These are phyloP conservation scores for Phlebiopsis flavidoalba DNA, from an alignment of 768 basidiomycete species.

Conservation along the genomic window DNA sequence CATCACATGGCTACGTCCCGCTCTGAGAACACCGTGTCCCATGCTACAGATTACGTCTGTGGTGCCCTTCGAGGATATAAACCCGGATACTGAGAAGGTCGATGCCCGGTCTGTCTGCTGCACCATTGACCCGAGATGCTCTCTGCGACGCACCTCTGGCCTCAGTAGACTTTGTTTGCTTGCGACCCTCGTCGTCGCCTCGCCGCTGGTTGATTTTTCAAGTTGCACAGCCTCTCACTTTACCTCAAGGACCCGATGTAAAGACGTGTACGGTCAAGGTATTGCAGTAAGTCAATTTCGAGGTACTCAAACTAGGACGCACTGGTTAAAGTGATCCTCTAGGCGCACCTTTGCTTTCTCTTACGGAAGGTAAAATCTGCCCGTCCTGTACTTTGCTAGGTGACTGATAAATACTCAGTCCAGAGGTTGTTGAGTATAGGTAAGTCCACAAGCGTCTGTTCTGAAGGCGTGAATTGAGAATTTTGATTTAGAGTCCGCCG, in stretches of 20 bases:
- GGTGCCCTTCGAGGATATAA: neutral
- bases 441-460: conserved; percentile 16
- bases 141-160: neutral
- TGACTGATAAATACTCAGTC: conserved; percentile 28
- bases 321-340: neutral
- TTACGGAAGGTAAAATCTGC: conserved; percentile 49
- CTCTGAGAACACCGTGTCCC: neutral
- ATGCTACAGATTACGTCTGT: neutral
- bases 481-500: conserved; percentile 51
- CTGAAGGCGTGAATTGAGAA: conserved; percentile 12
- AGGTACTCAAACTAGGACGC: neutral
- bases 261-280: conserved; percentile 62
- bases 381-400: neutral
- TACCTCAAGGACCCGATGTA: conserved; percentile 41
- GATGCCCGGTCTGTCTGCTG: neutral
- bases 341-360: conserved; percentile 73
- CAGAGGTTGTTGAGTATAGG: conserved; percentile 59
- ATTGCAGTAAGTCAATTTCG: conserved; percentile 48
- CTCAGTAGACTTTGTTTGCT: neutral
- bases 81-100: too few relatives aligned
- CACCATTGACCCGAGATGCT: neutral
- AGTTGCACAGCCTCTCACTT: conserved; percentile 64
- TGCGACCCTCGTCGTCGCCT: conserved; percentile 11
- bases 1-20: neutral
- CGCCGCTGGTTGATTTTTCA: conserved; percentile 54